Evolutionary conservation across 495 filamentous ascomycete species (phyloP), one percentile per base, ranked within the genome.

Genomic region (Talaromyces thailandensis): DNA sequence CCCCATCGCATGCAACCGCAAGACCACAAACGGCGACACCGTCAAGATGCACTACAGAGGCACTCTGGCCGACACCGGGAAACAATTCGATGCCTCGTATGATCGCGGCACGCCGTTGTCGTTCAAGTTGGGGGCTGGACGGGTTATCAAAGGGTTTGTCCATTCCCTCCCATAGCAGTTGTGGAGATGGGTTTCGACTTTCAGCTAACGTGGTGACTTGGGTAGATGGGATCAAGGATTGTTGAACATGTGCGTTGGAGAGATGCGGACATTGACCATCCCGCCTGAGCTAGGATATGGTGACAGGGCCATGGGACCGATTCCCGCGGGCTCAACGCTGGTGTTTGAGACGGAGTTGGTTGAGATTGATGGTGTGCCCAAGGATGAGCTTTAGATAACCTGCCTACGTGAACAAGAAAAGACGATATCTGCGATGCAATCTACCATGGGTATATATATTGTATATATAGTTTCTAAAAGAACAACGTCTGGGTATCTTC

Each of bases 341-440:
- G 84, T 98, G 28, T 98, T 98, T 69, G 90, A 96, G 79, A 98
- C 94, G 62, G 91, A 96, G 73, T 79, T 98, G 69, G 79, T 96
- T 69, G 90, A 81, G 50, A 98, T 98, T 70, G 78, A 86, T 9
- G 94, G 94, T 18, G 92, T 96, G 61, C 68, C 76, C 35, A 84
- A 83, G 74, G 81, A 83, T 73, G 82, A 86, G 70, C 70, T 84
- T 63, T 85, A 66, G 70, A 28, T n/a, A n/a, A 45, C 24, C 9
- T 40, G 24, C 18, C 21, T 50, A 23, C 35, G 50, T 14, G 14
- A 40, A 16, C 35, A 40, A n/a, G 4, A 29, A n/a, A 6, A 3
- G 3, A 53, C 11, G 35, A 51, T 28, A 61, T 18, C 32, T 61
- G 35, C 16, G 37, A 29, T 18, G 51, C 5, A 21, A 5, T 51